Evolutionary conservation across 2,329 filamentous ascomycete species (phyloP).

Genomic region (Neonectria coccinea): DNA sequence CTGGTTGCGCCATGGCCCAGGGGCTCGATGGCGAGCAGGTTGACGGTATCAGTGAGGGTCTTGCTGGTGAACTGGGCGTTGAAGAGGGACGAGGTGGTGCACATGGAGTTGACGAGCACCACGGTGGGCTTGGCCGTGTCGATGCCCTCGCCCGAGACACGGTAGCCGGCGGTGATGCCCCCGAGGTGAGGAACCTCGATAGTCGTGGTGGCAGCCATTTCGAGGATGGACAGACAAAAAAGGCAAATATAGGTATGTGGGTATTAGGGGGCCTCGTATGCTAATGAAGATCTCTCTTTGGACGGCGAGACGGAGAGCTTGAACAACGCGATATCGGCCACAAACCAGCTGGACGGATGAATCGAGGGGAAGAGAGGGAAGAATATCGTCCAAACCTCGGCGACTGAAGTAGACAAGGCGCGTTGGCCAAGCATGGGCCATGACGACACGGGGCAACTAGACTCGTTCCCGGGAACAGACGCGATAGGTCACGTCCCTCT

Average conservation of each 20-base stretch:
- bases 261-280: background rate
- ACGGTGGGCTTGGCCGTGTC: conserved; percentile 64
- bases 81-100: conserved; percentile 61
- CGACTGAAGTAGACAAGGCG: background rate
- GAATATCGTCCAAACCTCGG: background rate
- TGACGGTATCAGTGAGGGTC: conserved; percentile 55
- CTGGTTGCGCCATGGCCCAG: conserved; percentile 64
- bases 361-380: background rate
- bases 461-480: background rate
- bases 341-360: background rate
- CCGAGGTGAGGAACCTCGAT: conserved; percentile 61
- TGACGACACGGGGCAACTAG: background rate
- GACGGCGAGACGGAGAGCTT: background rate
- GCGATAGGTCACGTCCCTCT: background rate
- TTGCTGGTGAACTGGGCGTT: conserved; percentile 56
- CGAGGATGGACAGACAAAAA: conserved; percentile 10
- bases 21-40: conserved; percentile 65
- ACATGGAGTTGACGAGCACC: conserved; percentile 65
- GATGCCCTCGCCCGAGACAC: conserved; percentile 54
- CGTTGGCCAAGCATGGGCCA: background rate
- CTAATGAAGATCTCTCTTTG: conserved; percentile 11
- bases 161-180: conserved; percentile 60
- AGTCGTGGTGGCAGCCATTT: conserved; percentile 56
- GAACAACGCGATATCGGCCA: background rate
- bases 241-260: background rate